Evolutionary conservation across 139 green algal genomes (phyloP), one percentile per base, ranked within the genome.

Genomic region (Pseudopediastrum boryanum): DNA sequence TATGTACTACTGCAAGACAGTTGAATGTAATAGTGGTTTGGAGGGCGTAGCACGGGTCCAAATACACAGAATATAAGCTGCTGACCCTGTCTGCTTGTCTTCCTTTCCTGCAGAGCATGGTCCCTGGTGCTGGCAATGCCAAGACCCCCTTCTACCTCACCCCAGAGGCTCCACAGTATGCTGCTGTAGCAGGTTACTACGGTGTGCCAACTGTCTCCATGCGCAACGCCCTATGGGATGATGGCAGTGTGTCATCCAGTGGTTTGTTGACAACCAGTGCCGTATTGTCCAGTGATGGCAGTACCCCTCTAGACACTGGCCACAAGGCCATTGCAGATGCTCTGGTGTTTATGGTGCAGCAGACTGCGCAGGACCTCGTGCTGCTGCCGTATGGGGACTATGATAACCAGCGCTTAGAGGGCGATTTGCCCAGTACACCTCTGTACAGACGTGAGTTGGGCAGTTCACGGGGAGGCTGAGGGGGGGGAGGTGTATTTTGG

Each of bases 221-320:
- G 76, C 76, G 76, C 51, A 82, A 82, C 63, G 76, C 76, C 21
- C 25, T 82, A 2, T 82, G 76, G 76, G 33, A 27, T 23, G 39
- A 33, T 12, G 76, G 64, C 13, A 50, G 23, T 2, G 33, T 29
- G 0, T 61, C 38, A 9, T 21, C 6, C 3, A 39, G 51, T 33
- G 48, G 76, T 19, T 38, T 56, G 13, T 50, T 82, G 21, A 58
- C 31, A 3, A 71, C 64, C 2, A 10, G 27, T 0, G 65, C 25
- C 0, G 54, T 82, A 16, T 1, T 21, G 3, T 41, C 44, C 29
- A 2, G 12, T 1, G 76, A 82, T 5, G 76, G 76, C 39, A 51
- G 65, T 4, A 82, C 65, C 2, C 76, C 76, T 2, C 4, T 76
- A 3, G 51, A 42, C 16, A 0, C 64, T 2, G 76, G 64, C 31